These are phyloP conservation scores for Sphaerostilbella broomeana DNA, from an alignment of 2,329 filamentous ascomycete genomes.

Conservation along the genomic window DNA sequence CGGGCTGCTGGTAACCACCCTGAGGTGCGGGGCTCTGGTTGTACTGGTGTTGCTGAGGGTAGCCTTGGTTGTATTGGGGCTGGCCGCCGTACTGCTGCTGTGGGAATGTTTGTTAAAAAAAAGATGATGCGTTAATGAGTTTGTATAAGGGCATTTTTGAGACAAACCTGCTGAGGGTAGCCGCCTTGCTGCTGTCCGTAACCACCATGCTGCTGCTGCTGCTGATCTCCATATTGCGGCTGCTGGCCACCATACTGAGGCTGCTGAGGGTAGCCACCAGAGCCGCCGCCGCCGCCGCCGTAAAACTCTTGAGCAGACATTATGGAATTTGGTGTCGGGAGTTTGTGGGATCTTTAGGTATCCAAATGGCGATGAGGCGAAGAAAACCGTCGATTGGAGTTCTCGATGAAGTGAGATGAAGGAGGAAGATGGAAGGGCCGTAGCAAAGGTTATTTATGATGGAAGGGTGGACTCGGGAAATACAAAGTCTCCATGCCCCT, in stretches of 20 bases:
- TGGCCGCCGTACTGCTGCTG: constrained; percentile 18
- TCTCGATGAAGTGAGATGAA: background rate
- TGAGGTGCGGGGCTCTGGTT: constrained; percentile 15
- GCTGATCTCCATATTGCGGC: constrained; percentile 18
- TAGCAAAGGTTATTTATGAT: too few species aligned
- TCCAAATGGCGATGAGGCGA: background rate
- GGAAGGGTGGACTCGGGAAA: too few species aligned
- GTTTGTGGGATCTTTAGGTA: background rate
- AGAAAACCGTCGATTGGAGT: background rate
- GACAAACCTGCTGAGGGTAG: constrained; percentile 21
- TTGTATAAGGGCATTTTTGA: background rate
- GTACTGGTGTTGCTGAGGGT: constrained; percentile 9
- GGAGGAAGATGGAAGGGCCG: background rate
- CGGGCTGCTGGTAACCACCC: background rate
- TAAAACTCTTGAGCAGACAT: constrained; percentile 37
- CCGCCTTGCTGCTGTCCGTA: constrained; percentile 16
- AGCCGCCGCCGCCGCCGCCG: constrained; percentile 19
- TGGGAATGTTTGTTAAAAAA: constrained; percentile 4
- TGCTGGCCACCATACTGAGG: constrained; percentile 18
- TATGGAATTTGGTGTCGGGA: constrained; percentile 6
- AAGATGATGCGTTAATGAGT: background rate
- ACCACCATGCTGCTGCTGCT: constrained; percentile 17
- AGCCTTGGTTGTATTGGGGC: constrained; percentile 17
- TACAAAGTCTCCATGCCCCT: too few species aligned
- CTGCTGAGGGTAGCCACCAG: constrained; percentile 20